Percentiles rank a stretch among this genome's conserved stretches.
phyloP scores from a whole-genome alignment of 2,329 filamentous ascomycete species.

The Trichophyton rubrum region DNA sequence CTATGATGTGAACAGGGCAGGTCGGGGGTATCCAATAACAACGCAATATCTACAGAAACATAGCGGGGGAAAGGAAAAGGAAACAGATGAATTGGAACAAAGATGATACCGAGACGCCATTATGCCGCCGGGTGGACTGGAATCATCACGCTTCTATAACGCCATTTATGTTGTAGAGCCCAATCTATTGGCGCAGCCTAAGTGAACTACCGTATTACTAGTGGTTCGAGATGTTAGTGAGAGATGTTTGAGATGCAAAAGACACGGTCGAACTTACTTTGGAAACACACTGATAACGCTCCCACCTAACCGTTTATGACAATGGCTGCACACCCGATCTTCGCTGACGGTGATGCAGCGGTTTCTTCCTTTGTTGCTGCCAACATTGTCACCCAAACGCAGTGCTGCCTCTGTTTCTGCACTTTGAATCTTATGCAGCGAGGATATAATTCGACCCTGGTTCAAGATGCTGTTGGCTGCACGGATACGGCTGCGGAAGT shows the following conservation, averaged over 20 bases:
- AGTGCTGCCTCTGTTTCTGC: conserved; percentile 64
- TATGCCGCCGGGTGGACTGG: neutral
- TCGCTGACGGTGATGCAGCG: conserved; percentile 70
- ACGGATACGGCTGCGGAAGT: conserved; percentile 84
- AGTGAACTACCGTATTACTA: conserved; percentile 57
- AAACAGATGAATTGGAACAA: neutral
- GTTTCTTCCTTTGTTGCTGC: conserved; percentile 44
- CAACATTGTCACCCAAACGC: conserved; percentile 57
- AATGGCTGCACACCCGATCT: conserved; percentile 80
- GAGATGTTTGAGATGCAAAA: neutral
- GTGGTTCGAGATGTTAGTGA: conserved; percentile 7
- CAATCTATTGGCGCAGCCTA: conserved; percentile 54
- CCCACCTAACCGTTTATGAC: conserved; percentile 81
- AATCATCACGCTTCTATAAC: conserved; percentile 10
- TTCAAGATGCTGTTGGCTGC: conserved; percentile 72
- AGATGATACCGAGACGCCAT: neutral
- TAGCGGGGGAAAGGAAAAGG: conserved; percentile 8
- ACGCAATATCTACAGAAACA: conserved; percentile 8
- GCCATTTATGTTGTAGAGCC: conserved; percentile 16
- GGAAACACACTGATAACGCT: conserved; percentile 85
- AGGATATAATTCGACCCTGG: conserved; percentile 63
- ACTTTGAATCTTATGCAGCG: conserved; percentile 64
- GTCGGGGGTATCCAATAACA: neutral
- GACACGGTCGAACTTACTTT: conserved; percentile 44
- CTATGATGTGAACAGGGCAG: neutral